A percentile compares a stretch with the other conserved stretches of the same genome.
Conservation (phyloP, 345 rosid species). For the Pugionium cornutum region DNA sequence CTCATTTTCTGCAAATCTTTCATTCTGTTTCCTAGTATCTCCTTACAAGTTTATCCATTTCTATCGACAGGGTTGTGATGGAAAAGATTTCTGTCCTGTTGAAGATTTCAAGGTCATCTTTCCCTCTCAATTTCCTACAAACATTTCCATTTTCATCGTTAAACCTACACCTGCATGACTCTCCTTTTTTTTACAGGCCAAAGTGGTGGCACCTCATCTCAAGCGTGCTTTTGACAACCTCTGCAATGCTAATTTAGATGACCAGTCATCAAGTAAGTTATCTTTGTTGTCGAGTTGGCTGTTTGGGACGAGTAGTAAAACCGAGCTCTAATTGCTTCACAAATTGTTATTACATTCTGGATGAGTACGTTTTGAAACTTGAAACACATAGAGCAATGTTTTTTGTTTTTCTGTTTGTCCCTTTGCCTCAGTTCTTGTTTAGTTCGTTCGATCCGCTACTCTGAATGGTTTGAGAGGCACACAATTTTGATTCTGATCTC, state of each 20-base stretch:
- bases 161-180: neutral
- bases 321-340: constrained; percentile 34
- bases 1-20: neutral
- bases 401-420: constrained; percentile 6
- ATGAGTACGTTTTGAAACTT: constrained; percentile 12
- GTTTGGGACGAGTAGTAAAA: constrained; percentile 40
- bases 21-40: neutral
- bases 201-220: constrained; percentile 70
- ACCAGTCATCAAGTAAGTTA: constrained; percentile 50
- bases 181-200: constrained; percentile 50
- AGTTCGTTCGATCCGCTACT: constrained; percentile 15
- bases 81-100: constrained; percentile 71
- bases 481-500: constrained; percentile 5
- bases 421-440: constrained; percentile 13
- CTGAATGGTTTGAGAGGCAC: constrained; percentile 8
- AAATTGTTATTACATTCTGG: constrained; percentile 5
- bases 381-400: constrained; percentile 20
- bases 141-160: constrained; percentile 1
- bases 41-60: constrained; percentile 17
- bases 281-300: constrained; percentile 51
- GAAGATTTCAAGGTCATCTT: constrained; percentile 77
- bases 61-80: constrained; percentile 63
- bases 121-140: neutral
- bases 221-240: constrained; percentile 69
- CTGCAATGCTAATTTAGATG: constrained; percentile 52